Conservation (phyloP, 1,284 basidiomycete species). For the Ganoderma boninense region DNA sequence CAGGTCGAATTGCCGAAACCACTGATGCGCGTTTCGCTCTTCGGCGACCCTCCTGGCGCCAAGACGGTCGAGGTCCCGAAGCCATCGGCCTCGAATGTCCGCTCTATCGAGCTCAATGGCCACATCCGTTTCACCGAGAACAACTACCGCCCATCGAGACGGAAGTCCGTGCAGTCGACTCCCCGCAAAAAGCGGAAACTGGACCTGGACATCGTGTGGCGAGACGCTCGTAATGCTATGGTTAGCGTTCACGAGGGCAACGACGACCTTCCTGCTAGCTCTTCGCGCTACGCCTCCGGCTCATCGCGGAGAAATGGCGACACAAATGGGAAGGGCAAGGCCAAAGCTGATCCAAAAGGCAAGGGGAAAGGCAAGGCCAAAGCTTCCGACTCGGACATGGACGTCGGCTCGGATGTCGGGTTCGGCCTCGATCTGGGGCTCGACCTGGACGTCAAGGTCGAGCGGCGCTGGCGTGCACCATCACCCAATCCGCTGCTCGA, state of each 20-base stretch:
- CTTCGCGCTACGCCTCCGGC: not conserved
- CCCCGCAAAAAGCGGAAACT: constrained; percentile 42
- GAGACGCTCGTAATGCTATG: constrained; percentile 42
- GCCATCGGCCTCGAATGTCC: constrained; percentile 35
- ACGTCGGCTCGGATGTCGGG: constrained; percentile 15
- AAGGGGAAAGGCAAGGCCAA: constrained; percentile 22
- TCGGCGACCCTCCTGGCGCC: constrained; percentile 33
- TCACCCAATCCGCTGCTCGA: constrained; percentile 55
- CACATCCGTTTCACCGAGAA: constrained; percentile 40
- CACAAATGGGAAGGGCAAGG: constrained; percentile 17
- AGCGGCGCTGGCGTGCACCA: constrained; percentile 47
- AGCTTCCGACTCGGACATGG: constrained; percentile 9
- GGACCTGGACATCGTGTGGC: constrained; percentile 43
- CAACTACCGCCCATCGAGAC: constrained; percentile 31
- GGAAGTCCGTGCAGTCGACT: constrained; percentile 20
- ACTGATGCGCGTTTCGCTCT: constrained; percentile 34
- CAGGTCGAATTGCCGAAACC: constrained; percentile 29
- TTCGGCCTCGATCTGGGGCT: constrained; percentile 15
- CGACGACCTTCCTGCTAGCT: constrained; percentile 37
- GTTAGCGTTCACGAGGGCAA: constrained; percentile 41
- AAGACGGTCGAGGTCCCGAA: constrained; percentile 27
- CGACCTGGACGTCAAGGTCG: constrained; percentile 15
- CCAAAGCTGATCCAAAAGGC: constrained; percentile 16
- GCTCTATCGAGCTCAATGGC: constrained; percentile 37
- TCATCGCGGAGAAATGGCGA: constrained; percentile 31